These are phyloP conservation scores for Lecanosticta acicola DNA, from an alignment of 2,329 filamentous ascomycete species.

Conservation along the genomic window DNA sequence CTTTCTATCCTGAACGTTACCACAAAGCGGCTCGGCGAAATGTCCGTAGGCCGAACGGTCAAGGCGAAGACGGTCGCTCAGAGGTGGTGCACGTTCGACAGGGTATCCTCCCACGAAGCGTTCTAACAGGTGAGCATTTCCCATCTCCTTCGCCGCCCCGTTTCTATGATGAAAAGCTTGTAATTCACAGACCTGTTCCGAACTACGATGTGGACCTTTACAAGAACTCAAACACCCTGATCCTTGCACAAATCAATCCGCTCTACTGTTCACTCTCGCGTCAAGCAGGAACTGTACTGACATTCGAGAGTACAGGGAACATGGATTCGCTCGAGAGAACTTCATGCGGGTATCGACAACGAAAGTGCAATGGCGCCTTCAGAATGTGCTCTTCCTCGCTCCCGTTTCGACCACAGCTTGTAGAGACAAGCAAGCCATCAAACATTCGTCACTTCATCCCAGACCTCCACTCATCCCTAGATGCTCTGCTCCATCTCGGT, in stretches of 20 bases:
- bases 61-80: slow-evolving; percentile 38
- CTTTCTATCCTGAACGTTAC: slow-evolving; percentile 46
- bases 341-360: slow-evolving; percentile 4
- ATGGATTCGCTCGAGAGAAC: too few relatives aligned
- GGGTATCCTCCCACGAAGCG: too few relatives aligned
- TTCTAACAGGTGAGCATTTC: slow-evolving; percentile 1
- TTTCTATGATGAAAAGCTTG: slow-evolving; percentile 23
- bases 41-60: slow-evolving; percentile 44
- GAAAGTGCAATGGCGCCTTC: too few relatives aligned
- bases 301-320: too few relatives aligned
- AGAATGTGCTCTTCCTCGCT: too few relatives aligned
- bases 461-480: slow-evolving; percentile 18
- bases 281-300: too few relatives aligned
- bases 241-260: too few relatives aligned
- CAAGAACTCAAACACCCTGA: neutral
- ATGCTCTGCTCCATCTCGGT: slow-evolving; percentile 97
- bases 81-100: slow-evolving; percentile 40
- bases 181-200: slow-evolving; percentile 31
- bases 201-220: slow-evolving; percentile 23
- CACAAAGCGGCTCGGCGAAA: slow-evolving; percentile 36
- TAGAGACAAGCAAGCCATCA: too few relatives aligned
- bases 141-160: slow-evolving; percentile 1
- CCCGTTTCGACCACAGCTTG: too few relatives aligned
- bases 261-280: too few relatives aligned
- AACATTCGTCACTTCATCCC: too few relatives aligned